Percentiles rank a stretch among this genome's conserved stretches.
These are phyloP conservation scores for Penicillium glabrum DNA, from an alignment of 2,329 filamentous ascomycete genomes.

Conservation along the genomic window DNA sequence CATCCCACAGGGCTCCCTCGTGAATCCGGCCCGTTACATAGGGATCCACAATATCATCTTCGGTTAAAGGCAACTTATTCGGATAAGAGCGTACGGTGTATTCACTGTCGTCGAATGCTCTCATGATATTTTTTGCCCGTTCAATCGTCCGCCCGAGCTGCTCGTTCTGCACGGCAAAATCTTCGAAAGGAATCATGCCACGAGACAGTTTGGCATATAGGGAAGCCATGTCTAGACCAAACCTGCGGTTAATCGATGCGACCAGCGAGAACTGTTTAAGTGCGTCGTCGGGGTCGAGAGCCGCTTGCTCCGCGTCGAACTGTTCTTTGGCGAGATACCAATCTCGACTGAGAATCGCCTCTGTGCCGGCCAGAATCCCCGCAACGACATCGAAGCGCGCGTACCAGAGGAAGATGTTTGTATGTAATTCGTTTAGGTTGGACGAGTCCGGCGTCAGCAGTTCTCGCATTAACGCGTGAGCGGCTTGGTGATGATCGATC, in stretches of 20 bases:
- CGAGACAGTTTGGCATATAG: conserved; percentile 70
- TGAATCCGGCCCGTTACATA: conserved; percentile 70
- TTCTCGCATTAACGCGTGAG: conserved; percentile 74
- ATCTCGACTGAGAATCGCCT: conserved; percentile 69
- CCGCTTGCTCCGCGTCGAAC: conserved; percentile 61
- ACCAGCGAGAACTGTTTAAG: conserved; percentile 67
- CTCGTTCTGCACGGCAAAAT: conserved; percentile 64
- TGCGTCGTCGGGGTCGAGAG: conserved; percentile 62
- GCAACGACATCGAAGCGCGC: conserved; percentile 82
- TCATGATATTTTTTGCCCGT: conserved; percentile 52
- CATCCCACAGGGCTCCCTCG: conserved; percentile 67
- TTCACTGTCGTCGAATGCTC: conserved; percentile 62
- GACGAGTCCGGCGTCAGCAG: conserved; percentile 76
- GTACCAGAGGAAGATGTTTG: conserved; percentile 85
- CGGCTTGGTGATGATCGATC: conserved; percentile 88
- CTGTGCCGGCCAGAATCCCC: conserved; percentile 77
- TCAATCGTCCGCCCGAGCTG: conserved; percentile 48
- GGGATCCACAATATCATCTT: conserved; percentile 71
- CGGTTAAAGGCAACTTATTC: conserved; percentile 51
- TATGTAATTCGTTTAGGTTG: conserved; percentile 67
- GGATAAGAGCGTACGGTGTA: conserved; percentile 66
- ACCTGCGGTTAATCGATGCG: conserved; percentile 65
- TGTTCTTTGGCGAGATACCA: conserved; percentile 72
- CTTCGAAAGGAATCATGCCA: conserved; percentile 62
- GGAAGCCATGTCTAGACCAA: conserved; percentile 77